Conservation (phyloP, 208 protist genomes). For the Acanthamoeba castellanii region DNA sequence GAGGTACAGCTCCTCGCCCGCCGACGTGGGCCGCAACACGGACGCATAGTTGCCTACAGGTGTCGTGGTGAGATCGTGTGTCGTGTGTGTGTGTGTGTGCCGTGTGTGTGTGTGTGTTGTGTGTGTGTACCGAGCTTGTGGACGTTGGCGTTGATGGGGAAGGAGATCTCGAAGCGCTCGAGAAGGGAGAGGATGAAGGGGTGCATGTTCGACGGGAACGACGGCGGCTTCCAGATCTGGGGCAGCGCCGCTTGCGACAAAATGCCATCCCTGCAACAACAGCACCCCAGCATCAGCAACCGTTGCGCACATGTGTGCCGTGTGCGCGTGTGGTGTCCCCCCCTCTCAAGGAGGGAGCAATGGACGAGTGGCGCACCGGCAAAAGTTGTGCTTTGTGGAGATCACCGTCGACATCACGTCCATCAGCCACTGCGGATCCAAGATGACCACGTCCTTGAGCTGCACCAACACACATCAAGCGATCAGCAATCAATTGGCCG, state of each 20-base stretch:
- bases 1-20: constrained; percentile 45
- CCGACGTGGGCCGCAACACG: not conserved
- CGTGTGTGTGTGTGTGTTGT: too few species aligned
- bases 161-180: constrained; percentile 66
- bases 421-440: constrained; percentile 82
- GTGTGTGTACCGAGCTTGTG: constrained; percentile 59
- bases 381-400: constrained; percentile 69
- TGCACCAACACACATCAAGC: not conserved
- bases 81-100: too few species aligned
- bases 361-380: too few species aligned
- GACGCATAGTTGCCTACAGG: not conserved
- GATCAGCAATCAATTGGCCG: too few species aligned
- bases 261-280: not conserved
- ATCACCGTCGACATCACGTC: constrained; percentile 80
- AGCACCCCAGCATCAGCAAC: not conserved
- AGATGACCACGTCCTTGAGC: constrained; percentile 80
- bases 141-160: not conserved
- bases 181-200: constrained; percentile 67
- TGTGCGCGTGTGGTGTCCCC: not conserved
- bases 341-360: too few species aligned
- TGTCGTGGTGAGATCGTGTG: not conserved
- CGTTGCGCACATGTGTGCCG: not conserved
- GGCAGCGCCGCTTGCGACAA: constrained; percentile 18
- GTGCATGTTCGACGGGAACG: not conserved
- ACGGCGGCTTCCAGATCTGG: constrained; percentile 60